Conservation (phyloP, 2,329 filamentous ascomycete species). For the Helicocarpus griseus region DNA sequence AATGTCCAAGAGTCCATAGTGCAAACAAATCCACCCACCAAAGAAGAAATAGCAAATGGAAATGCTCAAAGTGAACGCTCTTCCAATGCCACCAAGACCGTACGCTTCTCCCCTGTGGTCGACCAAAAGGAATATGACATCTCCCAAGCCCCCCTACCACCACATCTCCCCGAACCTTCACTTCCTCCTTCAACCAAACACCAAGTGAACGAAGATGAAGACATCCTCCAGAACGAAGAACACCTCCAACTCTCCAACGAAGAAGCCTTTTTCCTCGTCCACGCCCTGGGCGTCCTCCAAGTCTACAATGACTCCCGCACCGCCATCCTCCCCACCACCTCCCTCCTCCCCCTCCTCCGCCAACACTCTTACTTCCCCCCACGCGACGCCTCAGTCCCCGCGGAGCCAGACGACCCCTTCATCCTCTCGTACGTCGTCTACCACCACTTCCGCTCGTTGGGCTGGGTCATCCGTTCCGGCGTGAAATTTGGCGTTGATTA, state of each 20-base stretch:
- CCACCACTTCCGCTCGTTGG: slow-evolving; percentile 90
- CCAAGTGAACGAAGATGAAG: slow-evolving; percentile 19
- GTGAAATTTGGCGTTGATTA: slow-evolving; percentile 94
- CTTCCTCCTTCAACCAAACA: slow-evolving; percentile 17
- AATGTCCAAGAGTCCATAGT: background rate
- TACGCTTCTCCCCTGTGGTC: slow-evolving; percentile 60
- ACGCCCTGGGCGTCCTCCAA: slow-evolving; percentile 64
- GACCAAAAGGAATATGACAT: slow-evolving; percentile 51
- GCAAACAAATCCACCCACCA: slow-evolving; percentile 8
- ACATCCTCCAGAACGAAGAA: slow-evolving; percentile 49
- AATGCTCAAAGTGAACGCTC: slow-evolving; percentile 8
- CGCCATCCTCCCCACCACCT: slow-evolving; percentile 40
- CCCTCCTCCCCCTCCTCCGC: slow-evolving; percentile 59
- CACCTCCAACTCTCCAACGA: slow-evolving; percentile 87
- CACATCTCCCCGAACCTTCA: slow-evolving; percentile 9
- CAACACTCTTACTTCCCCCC: slow-evolving; percentile 61
- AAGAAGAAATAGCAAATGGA: slow-evolving; percentile 3
- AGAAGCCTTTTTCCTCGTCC: slow-evolving; percentile 84
- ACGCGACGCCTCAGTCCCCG: slow-evolving; percentile 28
- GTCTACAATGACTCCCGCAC: slow-evolving; percentile 38
- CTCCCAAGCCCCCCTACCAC: slow-evolving; percentile 9
- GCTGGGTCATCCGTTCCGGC: slow-evolving; percentile 86
- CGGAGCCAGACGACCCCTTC: slow-evolving; percentile 72
- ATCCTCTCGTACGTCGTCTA: slow-evolving; percentile 80
- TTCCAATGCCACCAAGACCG: slow-evolving; percentile 44